These are phyloP conservation scores for Tetrahymena malaccensis DNA, from an alignment of 73 alveolate species.

Conservation along the genomic window DNA sequence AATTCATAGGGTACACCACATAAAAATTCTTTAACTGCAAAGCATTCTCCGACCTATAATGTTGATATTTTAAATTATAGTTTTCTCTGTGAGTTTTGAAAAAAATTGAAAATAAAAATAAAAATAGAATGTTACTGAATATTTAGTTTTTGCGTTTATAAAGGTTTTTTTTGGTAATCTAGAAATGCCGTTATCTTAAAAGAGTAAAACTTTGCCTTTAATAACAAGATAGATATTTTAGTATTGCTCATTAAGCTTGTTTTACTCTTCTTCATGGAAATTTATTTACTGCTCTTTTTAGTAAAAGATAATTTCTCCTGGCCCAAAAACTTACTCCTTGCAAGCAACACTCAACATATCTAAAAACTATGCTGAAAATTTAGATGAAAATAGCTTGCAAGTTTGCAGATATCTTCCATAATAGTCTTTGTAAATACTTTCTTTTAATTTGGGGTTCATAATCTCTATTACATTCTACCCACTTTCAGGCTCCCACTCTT, in stretches of 20 bases:
- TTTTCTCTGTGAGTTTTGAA: not conserved
- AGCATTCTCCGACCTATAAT: not conserved
- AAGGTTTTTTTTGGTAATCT: not conserved
- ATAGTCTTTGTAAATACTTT: not conserved
- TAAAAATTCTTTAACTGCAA: not conserved
- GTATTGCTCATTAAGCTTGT: not conserved
- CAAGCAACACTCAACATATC: not conserved
- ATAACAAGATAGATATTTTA: not conserved
- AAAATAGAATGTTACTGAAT: not conserved
- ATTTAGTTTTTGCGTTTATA: not conserved
- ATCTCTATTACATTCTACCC: not conserved
- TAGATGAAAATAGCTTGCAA: not conserved
- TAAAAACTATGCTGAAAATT: not conserved
- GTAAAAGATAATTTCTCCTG: not conserved
- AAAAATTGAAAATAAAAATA: not conserved
- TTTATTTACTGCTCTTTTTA: not conserved
- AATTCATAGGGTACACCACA: not conserved
- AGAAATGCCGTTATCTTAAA: not conserved
- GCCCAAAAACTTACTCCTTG: not conserved
- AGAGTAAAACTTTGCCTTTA: not conserved
- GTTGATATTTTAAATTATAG: too few relatives aligned
- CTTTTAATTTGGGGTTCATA: not conserved
- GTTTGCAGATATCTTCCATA: not conserved
- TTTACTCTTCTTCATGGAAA: not conserved
- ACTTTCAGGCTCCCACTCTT: not conserved